These are phyloP conservation scores for Climacium dendroides DNA, from an alignment of 225 moss, liverwort and hornwort species.

Conservation along the genomic window DNA sequence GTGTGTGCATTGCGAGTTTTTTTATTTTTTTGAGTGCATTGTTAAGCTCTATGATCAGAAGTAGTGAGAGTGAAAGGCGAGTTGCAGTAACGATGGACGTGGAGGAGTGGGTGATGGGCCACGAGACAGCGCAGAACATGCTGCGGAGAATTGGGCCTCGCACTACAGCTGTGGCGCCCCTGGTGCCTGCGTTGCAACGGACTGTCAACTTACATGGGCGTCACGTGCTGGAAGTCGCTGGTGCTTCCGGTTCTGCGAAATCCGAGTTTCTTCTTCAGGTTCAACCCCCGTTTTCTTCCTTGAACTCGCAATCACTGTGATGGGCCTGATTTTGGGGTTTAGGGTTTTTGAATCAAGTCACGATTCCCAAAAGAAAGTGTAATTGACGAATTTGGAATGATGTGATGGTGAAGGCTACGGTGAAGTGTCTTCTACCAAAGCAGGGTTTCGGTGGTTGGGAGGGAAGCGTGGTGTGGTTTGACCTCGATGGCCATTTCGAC, in stretches of 20 bases:
- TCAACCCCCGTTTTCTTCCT: not conserved
- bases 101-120: slow-evolving; percentile 39
- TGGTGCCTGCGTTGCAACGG: slow-evolving; percentile 36
- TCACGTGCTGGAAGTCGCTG: slow-evolving; percentile 39
- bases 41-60: not conserved
- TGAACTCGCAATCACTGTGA: not conserved
- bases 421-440: slow-evolving; percentile 36
- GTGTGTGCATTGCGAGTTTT: not conserved
- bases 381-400: not conserved
- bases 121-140: slow-evolving; percentile 37
- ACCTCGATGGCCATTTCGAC: slow-evolving; percentile 59
- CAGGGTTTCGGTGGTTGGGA: slow-evolving; percentile 34
- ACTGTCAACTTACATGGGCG: slow-evolving; percentile 33
- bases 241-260: slow-evolving; percentile 48
- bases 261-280: slow-evolving; percentile 58
- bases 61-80: not conserved
- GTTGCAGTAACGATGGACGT: slow-evolving; percentile 14
- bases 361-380: not conserved
- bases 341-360: not conserved
- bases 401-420: slow-evolving; percentile 27
- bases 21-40: not conserved
- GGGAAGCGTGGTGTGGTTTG: slow-evolving; percentile 46
- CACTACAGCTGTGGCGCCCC: slow-evolving; percentile 5
- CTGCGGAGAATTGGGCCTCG: slow-evolving; percentile 31
- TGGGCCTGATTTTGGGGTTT: not conserved